These are phyloP conservation scores for Ceratocystiopsis brevicomis DNA, from an alignment of 2,329 filamentous ascomycete genomes.

Conservation along the genomic window DNA sequence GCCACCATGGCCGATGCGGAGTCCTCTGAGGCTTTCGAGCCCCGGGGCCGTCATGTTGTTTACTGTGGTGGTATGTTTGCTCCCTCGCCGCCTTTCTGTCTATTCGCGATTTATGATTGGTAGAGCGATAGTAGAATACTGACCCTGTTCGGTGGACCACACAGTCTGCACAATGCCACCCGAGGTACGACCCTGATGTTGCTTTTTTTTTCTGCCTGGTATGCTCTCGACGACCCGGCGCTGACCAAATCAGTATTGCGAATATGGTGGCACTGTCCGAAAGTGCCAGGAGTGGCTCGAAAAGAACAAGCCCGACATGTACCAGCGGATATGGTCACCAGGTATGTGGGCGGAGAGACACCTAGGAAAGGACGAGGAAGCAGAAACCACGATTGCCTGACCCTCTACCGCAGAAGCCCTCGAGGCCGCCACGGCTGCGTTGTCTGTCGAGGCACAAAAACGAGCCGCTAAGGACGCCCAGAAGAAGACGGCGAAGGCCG, in stretches of 20 bases:
- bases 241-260: constrained; percentile 57
- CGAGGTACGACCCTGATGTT: constrained; percentile 28
- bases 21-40: constrained; percentile 26
- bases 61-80: constrained; percentile 38
- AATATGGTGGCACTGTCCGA: constrained; percentile 89
- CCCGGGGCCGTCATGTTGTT: constrained; percentile 30
- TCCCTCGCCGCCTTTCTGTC: neutral
- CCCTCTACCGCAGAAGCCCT: constrained; percentile 42
- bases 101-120: neutral
- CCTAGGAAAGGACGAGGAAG: too few species aligned
- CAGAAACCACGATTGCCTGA: too few species aligned
- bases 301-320: constrained; percentile 53
- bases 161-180: constrained; percentile 46
- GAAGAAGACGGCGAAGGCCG: constrained; percentile 92
- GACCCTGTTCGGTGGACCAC: constrained; percentile 8
- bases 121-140: neutral
- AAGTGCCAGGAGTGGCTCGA: constrained; percentile 96
- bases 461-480: constrained; percentile 88
- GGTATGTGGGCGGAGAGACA: constrained; percentile 30
- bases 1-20: constrained; percentile 34
- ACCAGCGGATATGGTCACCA: constrained; percentile 66
- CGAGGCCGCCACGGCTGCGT: constrained; percentile 63
- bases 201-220: too few species aligned
- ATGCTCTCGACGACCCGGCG: neutral
- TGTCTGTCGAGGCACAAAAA: constrained; percentile 83